phyloP scores from a whole-genome alignment of 805 yeast species.

The Maudiozyma barnettii region DNA sequence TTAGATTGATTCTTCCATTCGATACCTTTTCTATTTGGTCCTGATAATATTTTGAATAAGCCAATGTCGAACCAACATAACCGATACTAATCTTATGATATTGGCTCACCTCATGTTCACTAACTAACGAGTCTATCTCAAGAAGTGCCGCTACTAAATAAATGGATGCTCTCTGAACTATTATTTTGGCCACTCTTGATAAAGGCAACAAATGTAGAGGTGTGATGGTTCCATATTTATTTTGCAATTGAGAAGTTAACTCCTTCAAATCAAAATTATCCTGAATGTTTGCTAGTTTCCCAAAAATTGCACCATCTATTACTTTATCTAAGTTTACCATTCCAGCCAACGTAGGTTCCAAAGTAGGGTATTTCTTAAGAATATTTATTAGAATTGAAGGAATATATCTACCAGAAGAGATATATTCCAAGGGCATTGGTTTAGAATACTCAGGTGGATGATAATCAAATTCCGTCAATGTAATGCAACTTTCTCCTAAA shows the following conservation, averaged over 20 bases:
- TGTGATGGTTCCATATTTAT: neutral
- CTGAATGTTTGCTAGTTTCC: conserved; percentile 7
- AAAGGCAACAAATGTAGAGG: conserved; percentile 4
- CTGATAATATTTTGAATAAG: conserved; percentile 13
- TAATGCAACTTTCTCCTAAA: conserved; percentile 14
- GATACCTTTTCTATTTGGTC: conserved; percentile 11
- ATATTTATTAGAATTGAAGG: conserved; percentile 16
- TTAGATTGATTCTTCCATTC: conserved; percentile 8
- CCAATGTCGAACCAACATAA: conserved; percentile 23
- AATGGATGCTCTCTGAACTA: conserved; percentile 19
- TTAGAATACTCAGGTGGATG: neutral
- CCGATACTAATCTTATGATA: conserved; percentile 11
- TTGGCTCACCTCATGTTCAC: neutral
- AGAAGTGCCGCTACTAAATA: conserved; percentile 16
- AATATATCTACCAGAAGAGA: conserved; percentile 23
- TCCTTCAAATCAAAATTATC: neutral
- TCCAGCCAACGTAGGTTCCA: neutral
- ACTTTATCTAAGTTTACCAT: neutral
- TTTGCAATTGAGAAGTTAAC: neutral
- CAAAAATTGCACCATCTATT: conserved; percentile 18
- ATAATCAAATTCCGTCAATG: conserved; percentile 15
- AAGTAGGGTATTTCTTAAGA: conserved; percentile 7
- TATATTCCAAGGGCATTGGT: conserved; percentile 24
- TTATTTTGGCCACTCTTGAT: conserved; percentile 8
- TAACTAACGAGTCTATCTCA: conserved; percentile 8